phyloP scores from a whole-genome alignment of 176 grass and related monocot genomes.

The Thalia dealbata region DNA sequence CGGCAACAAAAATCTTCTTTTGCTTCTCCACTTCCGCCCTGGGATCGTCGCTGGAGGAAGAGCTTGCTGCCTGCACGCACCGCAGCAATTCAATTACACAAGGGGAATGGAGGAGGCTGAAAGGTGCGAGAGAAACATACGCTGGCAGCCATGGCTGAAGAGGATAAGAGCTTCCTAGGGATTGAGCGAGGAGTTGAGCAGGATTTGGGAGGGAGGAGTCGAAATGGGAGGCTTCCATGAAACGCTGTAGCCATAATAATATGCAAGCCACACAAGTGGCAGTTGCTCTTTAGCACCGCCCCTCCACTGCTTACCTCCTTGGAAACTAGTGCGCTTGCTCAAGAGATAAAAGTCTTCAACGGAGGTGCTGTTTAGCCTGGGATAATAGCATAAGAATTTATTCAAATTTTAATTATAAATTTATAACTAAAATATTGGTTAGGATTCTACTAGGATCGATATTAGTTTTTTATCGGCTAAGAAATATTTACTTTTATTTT shows the following conservation, averaged over 20 bases:
- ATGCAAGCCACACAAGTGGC: neutral
- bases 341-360: no score
- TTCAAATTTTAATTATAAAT: no score
- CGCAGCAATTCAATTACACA: no score
- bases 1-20: slow-evolving; percentile 54
- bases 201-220: neutral
- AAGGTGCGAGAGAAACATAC: neutral
- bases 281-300: no score
- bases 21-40: slow-evolving; percentile 11
- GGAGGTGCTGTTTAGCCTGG: no score
- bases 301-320: no score
- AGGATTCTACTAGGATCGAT: no score
- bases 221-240: neutral
- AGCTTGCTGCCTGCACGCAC: slow-evolving; percentile 14
- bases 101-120: neutral
- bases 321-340: no score
- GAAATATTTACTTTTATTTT: no score
- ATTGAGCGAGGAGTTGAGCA: neutral
- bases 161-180: neutral
- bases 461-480: no score
- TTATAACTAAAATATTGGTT: no score
- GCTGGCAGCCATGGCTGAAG: neutral
- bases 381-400: no score
- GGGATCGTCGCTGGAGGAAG: slow-evolving; percentile 3
- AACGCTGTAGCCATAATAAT: neutral